Percentiles rank a stretch among this genome's conserved stretches.
Conservation (phyloP, 1,284 basidiomycete genomes). For the Calocybe gambosa region DNA sequence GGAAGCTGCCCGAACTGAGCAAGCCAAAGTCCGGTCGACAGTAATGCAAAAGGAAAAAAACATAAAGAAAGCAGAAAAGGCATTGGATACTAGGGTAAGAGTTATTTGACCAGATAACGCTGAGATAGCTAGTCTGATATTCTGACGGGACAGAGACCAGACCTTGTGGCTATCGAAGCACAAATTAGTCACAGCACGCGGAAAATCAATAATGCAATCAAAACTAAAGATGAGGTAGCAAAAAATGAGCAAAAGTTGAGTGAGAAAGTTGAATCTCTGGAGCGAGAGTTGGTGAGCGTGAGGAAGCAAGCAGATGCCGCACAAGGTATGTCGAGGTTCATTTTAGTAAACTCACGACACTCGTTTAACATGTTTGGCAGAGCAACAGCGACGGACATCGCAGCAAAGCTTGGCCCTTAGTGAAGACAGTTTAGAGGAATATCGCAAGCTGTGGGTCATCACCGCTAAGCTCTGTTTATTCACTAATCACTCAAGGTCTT, state of each 20-base stretch:
- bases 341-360: neutral
- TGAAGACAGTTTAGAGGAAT: constrained; percentile 83
- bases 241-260: constrained; percentile 67
- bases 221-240: constrained; percentile 58
- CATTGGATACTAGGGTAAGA: constrained; percentile 74
- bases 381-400: constrained; percentile 71
- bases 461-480: neutral
- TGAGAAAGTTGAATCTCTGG: constrained; percentile 51
- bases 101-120: neutral
- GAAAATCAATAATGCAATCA: constrained; percentile 68
- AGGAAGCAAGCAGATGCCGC: constrained; percentile 71
- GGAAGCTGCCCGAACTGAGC: constrained; percentile 71
- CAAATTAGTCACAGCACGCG: constrained; percentile 83
- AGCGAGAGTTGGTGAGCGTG: constrained; percentile 64
- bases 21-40: constrained; percentile 70
- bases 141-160: constrained; percentile 55
- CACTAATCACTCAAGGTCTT: neutral
- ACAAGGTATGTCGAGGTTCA: constrained; percentile 44
- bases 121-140: neutral
- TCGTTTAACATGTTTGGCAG: constrained; percentile 29
- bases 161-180: constrained; percentile 75
- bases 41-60: constrained; percentile 72
- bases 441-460: constrained; percentile 70
- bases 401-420: constrained; percentile 75
- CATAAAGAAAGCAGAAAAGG: constrained; percentile 79